Percentiles rank a stretch among this genome's conserved stretches.
These are phyloP conservation scores for Venturia carpophila DNA, from an alignment of 2,329 filamentous ascomycete species.

Conservation along the genomic window DNA sequence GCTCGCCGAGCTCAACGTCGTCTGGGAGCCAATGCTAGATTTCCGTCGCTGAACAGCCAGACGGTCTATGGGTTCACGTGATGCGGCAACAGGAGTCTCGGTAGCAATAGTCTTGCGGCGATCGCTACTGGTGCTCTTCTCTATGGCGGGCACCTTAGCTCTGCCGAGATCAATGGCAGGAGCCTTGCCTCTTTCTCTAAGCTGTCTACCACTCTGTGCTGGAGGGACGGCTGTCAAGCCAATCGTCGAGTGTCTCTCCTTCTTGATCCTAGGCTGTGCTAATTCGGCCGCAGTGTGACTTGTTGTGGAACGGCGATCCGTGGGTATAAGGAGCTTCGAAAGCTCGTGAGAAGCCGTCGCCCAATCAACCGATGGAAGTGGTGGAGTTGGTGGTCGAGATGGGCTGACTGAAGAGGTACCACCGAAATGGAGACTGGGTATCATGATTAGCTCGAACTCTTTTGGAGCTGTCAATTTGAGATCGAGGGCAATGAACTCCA, in stretches of 20 bases:
- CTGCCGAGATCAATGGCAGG: constrained; percentile 2
- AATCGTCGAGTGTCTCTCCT: constrained; percentile 55
- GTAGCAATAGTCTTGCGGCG: constrained; percentile 57
- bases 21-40: constrained; percentile 10
- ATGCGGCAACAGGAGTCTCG: constrained; percentile 4
- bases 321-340: constrained; percentile 72
- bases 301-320: constrained; percentile 61
- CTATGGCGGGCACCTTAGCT: constrained; percentile 19
- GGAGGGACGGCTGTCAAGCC: constrained; percentile 29
- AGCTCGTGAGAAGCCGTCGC: constrained; percentile 74
- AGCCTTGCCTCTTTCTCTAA: constrained; percentile 31
- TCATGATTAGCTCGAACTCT: not conserved
- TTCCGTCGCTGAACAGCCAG: not conserved
- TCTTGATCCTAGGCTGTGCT: constrained; percentile 40
- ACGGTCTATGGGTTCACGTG: constrained; percentile 26
- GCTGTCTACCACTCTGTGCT: constrained; percentile 45
- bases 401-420: constrained; percentile 26
- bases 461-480: not conserved
- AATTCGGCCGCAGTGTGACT: constrained; percentile 76
- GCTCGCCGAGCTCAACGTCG: constrained; percentile 22
- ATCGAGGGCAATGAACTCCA: constrained; percentile 19
- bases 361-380: constrained; percentile 79
- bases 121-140: constrained; percentile 27
- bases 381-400: constrained; percentile 50
- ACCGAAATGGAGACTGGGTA: not conserved